These are phyloP conservation scores for Amanita molliuscula DNA, from an alignment of 768 basidiomycete genomes.

Conservation along the genomic window DNA sequence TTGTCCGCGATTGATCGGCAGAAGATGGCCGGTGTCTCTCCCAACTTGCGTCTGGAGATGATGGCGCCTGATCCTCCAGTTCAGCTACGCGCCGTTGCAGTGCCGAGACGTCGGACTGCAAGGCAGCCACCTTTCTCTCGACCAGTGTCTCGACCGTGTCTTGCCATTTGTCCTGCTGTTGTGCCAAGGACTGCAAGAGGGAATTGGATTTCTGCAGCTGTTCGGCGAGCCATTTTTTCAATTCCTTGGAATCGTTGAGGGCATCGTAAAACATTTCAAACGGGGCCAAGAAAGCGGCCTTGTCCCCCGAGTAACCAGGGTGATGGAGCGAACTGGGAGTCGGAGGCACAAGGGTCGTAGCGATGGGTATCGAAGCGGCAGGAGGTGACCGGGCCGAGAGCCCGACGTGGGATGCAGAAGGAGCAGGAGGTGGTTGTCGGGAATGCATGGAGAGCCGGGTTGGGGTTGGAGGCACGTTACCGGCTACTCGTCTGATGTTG, in stretches of 20 bases:
- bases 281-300: slow-evolving; percentile 69
- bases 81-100: slow-evolving; percentile 59
- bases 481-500: slow-evolving; percentile 35
- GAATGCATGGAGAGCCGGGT: slow-evolving; percentile 45
- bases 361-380: slow-evolving; percentile 56
- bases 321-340: slow-evolving; percentile 60
- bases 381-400: slow-evolving; percentile 38
- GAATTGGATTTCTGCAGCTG: slow-evolving; percentile 58
- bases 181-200: slow-evolving; percentile 39
- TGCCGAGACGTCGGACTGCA: slow-evolving; percentile 51
- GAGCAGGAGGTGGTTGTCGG: slow-evolving; percentile 17
- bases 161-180: slow-evolving; percentile 55
- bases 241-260: slow-evolving; percentile 67
- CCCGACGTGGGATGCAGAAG: slow-evolving; percentile 17
- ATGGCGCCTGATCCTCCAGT: slow-evolving; percentile 37
- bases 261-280: slow-evolving; percentile 84
- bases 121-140: slow-evolving; percentile 46
- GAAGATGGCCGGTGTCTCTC: slow-evolving; percentile 9
- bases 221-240: slow-evolving; percentile 67
- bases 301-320: slow-evolving; percentile 51
- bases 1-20: slow-evolving; percentile 20
- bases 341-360: slow-evolving; percentile 53
- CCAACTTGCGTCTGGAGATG: slow-evolving; percentile 4
- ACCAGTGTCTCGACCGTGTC: slow-evolving; percentile 50
- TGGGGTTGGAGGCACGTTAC: slow-evolving; percentile 64